Evolutionary conservation across 1,284 basidiomycete species (phyloP).

Genomic region (Wolfiporia cocos): DNA sequence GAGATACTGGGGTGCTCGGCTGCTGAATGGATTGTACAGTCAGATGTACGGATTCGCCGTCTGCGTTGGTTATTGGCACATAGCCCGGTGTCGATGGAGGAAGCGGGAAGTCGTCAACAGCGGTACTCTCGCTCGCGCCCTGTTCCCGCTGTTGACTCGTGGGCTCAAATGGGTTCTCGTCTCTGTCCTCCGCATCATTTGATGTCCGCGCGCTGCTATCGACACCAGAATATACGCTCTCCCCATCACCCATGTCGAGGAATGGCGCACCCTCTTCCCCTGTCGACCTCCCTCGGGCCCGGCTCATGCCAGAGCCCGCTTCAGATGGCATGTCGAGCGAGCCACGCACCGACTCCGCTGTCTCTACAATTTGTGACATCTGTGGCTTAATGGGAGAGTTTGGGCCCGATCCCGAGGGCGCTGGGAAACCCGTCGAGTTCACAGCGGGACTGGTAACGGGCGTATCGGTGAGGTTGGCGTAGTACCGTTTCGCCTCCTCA

Average conservation of each 20-base stretch:
- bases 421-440: slow-evolving; percentile 11
- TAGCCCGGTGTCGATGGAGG: slow-evolving; percentile 18
- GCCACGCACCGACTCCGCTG: slow-evolving; percentile 5
- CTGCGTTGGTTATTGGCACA: neutral
- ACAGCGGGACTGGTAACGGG: slow-evolving; percentile 47
- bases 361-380: slow-evolving; percentile 8
- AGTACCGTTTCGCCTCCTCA: slow-evolving; percentile 68
- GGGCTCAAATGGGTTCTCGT: neutral
- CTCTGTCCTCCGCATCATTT: slow-evolving; percentile 6
- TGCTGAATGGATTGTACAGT: neutral
- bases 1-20: slow-evolving; percentile 17
- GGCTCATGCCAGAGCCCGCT: slow-evolving; percentile 6
- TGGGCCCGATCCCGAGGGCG: neutral
- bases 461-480: slow-evolving; percentile 59
- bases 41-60: neutral
- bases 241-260: slow-evolving; percentile 52
- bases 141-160: neutral
- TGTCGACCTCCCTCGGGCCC: slow-evolving; percentile 10
- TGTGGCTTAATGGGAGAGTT: slow-evolving; percentile 17
- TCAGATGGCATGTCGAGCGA: slow-evolving; percentile 1
- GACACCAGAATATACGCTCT: slow-evolving; percentile 22
- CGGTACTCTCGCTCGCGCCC: slow-evolving; percentile 12
- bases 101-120: slow-evolving; percentile 31
- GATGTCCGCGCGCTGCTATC: slow-evolving; percentile 16
- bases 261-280: slow-evolving; percentile 40